Percentiles rank a stretch among this genome's conserved stretches.
Evolutionary conservation across 495 filamentous ascomycete species (phyloP).

Genomic region (Hyaloscypha variabilis): DNA sequence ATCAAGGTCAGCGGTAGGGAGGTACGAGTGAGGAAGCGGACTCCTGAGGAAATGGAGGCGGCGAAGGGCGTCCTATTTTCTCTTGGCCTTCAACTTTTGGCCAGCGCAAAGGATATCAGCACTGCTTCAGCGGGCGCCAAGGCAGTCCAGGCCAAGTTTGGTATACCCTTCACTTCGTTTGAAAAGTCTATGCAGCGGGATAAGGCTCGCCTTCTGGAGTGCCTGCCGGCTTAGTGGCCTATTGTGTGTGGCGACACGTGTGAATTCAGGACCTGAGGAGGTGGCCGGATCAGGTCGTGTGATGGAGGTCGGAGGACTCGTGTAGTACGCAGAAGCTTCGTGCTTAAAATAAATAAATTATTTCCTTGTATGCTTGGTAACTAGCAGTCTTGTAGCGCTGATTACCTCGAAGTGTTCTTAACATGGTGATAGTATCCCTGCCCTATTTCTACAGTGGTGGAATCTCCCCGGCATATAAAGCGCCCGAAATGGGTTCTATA

Average conservation of each 20-base stretch:
- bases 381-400: constrained; percentile 6
- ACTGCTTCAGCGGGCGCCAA: constrained; percentile 11
- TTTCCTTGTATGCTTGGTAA: constrained; percentile 4
- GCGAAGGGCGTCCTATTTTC: constrained; percentile 19
- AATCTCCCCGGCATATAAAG: too few relatives aligned
- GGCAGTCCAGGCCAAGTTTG: constrained; percentile 27
- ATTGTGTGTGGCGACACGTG: not conserved
- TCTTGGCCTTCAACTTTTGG: constrained; percentile 22
- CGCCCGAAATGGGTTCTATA: too few relatives aligned
- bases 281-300: not conserved
- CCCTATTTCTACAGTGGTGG: too few relatives aligned
- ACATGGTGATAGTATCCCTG: constrained; percentile 1
- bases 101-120: constrained; percentile 22
- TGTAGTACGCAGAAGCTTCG: constrained; percentile 1
- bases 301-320: constrained; percentile 4
- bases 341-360: not conserved
- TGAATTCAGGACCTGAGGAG: not conserved
- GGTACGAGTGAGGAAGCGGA: constrained; percentile 16
- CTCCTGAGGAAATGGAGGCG: constrained; percentile 22
- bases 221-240: constrained; percentile 19
- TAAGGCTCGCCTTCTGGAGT: constrained; percentile 29
- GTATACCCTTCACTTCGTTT: constrained; percentile 30
- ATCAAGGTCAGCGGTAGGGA: constrained; percentile 30
- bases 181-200: constrained; percentile 31
- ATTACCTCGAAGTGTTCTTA: constrained; percentile 4